Conservation (phyloP, 805 yeast species). For the Cyberlindnera misumaiensis region DNA sequence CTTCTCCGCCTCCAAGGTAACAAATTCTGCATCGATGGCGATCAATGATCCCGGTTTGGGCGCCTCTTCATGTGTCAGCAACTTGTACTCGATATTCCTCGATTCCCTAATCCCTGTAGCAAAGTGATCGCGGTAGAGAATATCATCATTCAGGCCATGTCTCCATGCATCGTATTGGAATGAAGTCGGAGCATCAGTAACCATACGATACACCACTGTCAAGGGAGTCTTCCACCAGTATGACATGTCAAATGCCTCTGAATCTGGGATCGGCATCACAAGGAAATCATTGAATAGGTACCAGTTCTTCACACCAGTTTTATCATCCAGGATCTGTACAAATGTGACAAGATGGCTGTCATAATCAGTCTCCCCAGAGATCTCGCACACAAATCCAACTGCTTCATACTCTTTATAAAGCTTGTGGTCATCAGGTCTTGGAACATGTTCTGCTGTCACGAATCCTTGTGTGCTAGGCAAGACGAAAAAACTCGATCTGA, state of each 20-base stretch:
- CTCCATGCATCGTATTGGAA: slow-evolving; percentile 46
- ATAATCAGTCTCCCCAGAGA: slow-evolving; percentile 36
- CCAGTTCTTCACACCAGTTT: slow-evolving; percentile 45
- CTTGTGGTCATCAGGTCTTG: slow-evolving; percentile 23
- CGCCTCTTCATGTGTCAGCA: slow-evolving; percentile 62
- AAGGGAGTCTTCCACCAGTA: slow-evolving; percentile 83
- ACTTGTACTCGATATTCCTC: slow-evolving; percentile 53
- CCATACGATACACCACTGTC: slow-evolving; percentile 55
- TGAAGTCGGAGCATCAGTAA: slow-evolving; percentile 31
- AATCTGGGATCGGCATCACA: slow-evolving; percentile 66
- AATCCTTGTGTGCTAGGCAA: slow-evolving; percentile 24
- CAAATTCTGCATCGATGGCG: slow-evolving; percentile 97
- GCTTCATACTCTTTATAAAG: slow-evolving; percentile 46
- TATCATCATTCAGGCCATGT: slow-evolving; percentile 46
- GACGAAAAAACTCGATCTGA: slow-evolving; percentile 54
- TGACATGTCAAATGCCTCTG: slow-evolving; percentile 69
- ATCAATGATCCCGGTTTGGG: slow-evolving; percentile 71
- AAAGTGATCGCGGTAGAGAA: slow-evolving; percentile 70
- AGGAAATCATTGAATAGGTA: slow-evolving; percentile 85
- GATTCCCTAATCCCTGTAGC: slow-evolving; percentile 59
- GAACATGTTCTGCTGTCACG: slow-evolving; percentile 26
- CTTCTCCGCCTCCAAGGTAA: slow-evolving; percentile 68
- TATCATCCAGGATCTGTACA: slow-evolving; percentile 36
- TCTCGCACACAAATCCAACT: slow-evolving; percentile 64
- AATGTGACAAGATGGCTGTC: slow-evolving; percentile 57